These are phyloP conservation scores for Bullera alba DNA, from an alignment of 768 basidiomycete genomes.

Conservation along the genomic window DNA sequence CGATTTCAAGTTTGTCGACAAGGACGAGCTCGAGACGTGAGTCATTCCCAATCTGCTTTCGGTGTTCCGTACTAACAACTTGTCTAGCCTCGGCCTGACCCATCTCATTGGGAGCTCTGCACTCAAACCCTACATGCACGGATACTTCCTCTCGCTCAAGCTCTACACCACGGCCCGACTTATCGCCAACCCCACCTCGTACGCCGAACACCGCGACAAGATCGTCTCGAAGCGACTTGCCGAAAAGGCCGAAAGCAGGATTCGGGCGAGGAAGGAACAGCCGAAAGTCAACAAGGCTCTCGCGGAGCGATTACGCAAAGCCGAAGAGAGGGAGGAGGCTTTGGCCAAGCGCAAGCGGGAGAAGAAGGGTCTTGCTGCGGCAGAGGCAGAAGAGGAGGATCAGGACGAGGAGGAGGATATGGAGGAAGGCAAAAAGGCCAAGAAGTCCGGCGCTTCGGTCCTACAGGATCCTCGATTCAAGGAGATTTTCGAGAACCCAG, in stretches of 20 bases:
- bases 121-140: constrained; percentile 99
- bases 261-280: constrained; percentile 68
- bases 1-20: constrained; percentile 95
- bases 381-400: constrained; percentile 43
- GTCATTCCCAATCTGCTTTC: constrained; percentile 40
- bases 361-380: constrained; percentile 45
- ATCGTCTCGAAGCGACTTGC: constrained; percentile 82
- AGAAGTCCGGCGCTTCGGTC: constrained; percentile 6
- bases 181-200: constrained; percentile 92
- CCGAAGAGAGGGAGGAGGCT: constrained; percentile 53
- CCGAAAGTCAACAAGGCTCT: constrained; percentile 77
- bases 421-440: constrained; percentile 14
- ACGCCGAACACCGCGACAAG: constrained; percentile 86
- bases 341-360: constrained; percentile 51
- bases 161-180: constrained; percentile 92
- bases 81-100: constrained; percentile 74
- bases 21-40: constrained; percentile 73
- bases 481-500: constrained; percentile 81
- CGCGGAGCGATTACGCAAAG: constrained; percentile 68
- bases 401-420: constrained; percentile 20
- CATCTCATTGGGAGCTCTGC: constrained; percentile 90
- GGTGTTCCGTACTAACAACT: background rate
- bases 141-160: constrained; percentile 92
- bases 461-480: constrained; percentile 76
- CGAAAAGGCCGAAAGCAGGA: constrained; percentile 85